A percentile compares a stretch with the other conserved stretches of the same genome.
Conservation (phyloP, 148 eudicot species). For the Amaranthus palmeri region DNA sequence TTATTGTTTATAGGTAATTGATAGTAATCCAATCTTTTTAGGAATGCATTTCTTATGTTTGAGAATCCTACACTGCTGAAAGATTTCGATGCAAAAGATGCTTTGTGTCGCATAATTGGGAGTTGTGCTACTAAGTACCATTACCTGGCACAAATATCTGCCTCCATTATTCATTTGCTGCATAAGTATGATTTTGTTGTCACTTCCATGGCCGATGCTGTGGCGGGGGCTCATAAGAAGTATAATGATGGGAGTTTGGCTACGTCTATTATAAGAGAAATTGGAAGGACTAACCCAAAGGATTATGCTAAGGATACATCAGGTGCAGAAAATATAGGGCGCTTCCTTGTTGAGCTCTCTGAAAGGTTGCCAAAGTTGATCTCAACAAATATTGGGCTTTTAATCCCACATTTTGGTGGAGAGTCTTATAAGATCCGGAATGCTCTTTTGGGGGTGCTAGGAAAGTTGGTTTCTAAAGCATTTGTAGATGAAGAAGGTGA, state of each 20-base stretch:
- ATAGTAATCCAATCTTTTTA: conserved; percentile 26
- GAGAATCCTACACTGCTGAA: conserved; percentile 70
- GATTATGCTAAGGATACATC: conserved; percentile 69
- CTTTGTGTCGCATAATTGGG: conserved; percentile 84
- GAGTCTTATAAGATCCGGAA: conserved; percentile 97
- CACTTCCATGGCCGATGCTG: conserved; percentile 73
- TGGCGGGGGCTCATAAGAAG: conserved; percentile 76
- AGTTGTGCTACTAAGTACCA: conserved; percentile 87
- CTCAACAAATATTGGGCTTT: conserved; percentile 77
- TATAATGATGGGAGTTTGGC: conserved; percentile 87
- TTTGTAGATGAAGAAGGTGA: conserved; percentile 89
- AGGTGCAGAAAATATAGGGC: conserved; percentile 94
- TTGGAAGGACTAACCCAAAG: conserved; percentile 86
- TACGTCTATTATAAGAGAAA: conserved; percentile 66
- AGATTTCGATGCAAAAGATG: conserved; percentile 73
- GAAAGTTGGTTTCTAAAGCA: conserved; percentile 79
- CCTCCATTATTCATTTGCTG: conserved; percentile 78
- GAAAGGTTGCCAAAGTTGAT: conserved; percentile 80
- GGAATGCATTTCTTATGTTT: conserved; percentile 75
- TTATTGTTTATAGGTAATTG: not conserved
- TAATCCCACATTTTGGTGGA: conserved; percentile 93
- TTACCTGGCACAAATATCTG: conserved; percentile 72
- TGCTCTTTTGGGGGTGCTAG: conserved; percentile 88
- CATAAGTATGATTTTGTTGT: conserved; percentile 87
- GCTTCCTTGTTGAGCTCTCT: conserved; percentile 86